These are phyloP conservation scores for Mortierella claussenii DNA, from an alignment of 192 early-diverging fungal genomes.

Conservation along the genomic window DNA sequence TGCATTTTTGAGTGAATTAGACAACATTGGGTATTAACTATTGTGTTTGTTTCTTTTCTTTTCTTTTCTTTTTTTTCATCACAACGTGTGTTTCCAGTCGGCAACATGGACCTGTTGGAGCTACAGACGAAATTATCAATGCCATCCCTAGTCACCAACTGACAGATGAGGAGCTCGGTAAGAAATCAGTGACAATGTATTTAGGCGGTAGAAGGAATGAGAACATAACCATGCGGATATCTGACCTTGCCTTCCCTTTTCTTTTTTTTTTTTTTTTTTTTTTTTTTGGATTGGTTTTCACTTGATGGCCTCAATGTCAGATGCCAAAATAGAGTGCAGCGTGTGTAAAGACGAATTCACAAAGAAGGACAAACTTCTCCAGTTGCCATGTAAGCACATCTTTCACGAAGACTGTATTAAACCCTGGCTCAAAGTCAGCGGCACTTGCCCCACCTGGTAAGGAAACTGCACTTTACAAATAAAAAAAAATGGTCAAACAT, in stretches of 20 bases:
- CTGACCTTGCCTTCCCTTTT: too few relatives aligned
- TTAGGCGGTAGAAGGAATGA: too few relatives aligned
- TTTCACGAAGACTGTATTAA: conserved; percentile 92
- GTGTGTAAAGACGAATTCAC: conserved; percentile 93
- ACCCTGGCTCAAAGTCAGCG: conserved; percentile 94
- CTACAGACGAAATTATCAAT: conserved; percentile 21
- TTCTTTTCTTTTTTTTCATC: neutral
- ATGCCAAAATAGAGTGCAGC: conserved; percentile 78
- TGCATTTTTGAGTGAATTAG: neutral
- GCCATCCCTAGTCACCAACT: conserved; percentile 28
- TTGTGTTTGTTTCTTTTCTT: neutral
- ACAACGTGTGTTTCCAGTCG: neutral
- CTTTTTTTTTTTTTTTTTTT: neutral
- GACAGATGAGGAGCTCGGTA: conserved; percentile 25
- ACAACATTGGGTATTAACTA: neutral
- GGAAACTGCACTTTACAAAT: neutral
- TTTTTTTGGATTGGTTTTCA: too few relatives aligned
- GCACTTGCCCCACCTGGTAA: conserved; percentile 92
- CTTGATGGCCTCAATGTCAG: too few relatives aligned
- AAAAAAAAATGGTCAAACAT: neutral
- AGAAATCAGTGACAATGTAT: too few relatives aligned
- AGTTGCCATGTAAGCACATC: conserved; percentile 87
- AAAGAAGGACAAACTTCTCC: conserved; percentile 69
- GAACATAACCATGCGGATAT: too few relatives aligned
- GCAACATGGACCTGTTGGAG: conserved; percentile 29